A percentile compares a stretch with the other conserved stretches of the same genome.
Conservation (phyloP, 2,329 filamentous ascomycete species). For the Pyrenochaeta sp. region DNA sequence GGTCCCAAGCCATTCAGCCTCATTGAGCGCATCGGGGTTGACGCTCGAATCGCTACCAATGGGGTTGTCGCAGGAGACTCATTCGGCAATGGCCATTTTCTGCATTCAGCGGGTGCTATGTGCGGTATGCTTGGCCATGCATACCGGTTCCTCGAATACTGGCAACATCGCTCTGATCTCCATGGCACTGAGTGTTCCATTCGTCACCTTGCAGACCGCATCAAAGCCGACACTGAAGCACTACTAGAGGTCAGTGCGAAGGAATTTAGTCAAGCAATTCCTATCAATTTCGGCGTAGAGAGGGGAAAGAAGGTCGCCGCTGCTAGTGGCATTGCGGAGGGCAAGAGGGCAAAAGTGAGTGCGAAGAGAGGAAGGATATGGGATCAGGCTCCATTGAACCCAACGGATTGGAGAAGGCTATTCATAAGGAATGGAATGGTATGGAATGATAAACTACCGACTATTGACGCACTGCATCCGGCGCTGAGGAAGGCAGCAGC, state of each 20-base stretch:
- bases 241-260: slow-evolving; percentile 24
- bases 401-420: slow-evolving; percentile 24
- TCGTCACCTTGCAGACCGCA: slow-evolving; percentile 20
- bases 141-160: slow-evolving; percentile 24
- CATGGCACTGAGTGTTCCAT: slow-evolving; percentile 19
- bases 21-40: slow-evolving; percentile 19
- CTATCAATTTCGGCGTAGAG: slow-evolving; percentile 25
- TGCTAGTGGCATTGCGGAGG: slow-evolving; percentile 21
- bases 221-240: slow-evolving; percentile 22
- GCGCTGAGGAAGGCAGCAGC: slow-evolving; percentile 1
- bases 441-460: slow-evolving; percentile 18
- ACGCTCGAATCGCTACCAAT: slow-evolving; percentile 22
- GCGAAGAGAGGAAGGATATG: slow-evolving; percentile 11
- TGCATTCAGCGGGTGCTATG: slow-evolving; percentile 24
- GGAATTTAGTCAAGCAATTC: slow-evolving; percentile 26
- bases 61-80: slow-evolving; percentile 24
- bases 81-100: slow-evolving; percentile 26
- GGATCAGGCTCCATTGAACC: slow-evolving; percentile 20
- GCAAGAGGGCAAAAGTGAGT: slow-evolving; percentile 12
- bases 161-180: slow-evolving; percentile 15
- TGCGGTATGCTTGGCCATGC: slow-evolving; percentile 26
- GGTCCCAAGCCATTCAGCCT: slow-evolving; percentile 27
- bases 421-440: slow-evolving; percentile 23
- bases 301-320: slow-evolving; percentile 16
- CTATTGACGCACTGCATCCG: slow-evolving; percentile 14